These are phyloP conservation scores for Sporothrix dimorphospora DNA, from an alignment of 2,329 filamentous ascomycete genomes.

Conservation along the genomic window DNA sequence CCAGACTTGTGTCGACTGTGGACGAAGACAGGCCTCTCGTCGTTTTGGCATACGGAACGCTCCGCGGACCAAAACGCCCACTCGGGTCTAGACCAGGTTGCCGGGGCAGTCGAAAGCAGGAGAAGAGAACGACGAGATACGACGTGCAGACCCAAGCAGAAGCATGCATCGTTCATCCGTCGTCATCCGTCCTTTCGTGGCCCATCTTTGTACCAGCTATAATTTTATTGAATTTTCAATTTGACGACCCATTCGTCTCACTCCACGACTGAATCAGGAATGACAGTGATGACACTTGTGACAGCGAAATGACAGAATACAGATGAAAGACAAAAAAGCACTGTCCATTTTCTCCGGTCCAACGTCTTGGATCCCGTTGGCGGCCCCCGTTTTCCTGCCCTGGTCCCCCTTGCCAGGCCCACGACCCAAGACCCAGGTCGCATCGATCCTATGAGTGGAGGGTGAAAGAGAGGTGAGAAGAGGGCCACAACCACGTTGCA, in stretches of 20 bases:
- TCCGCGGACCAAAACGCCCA: conserved; percentile 16
- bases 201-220: too few relatives aligned
- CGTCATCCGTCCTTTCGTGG: not conserved
- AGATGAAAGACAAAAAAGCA: not conserved
- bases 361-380: conserved; percentile 21
- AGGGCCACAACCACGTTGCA: conserved; percentile 1
- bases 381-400: not conserved
- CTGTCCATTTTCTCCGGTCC: conserved; percentile 10
- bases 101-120: not conserved
- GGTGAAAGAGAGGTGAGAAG: not conserved
- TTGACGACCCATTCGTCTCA: not conserved
- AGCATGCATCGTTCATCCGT: too few relatives aligned
- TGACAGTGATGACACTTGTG: too few relatives aligned
- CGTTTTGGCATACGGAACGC: not conserved
- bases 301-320: not conserved
- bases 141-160: not conserved
- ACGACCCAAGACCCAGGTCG: conserved; percentile 1
- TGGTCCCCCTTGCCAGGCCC: not conserved
- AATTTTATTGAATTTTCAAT: not conserved
- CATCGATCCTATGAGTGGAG: not conserved
- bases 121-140: not conserved
- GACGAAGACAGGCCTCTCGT: not conserved
- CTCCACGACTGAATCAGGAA: too few relatives aligned
- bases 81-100: conserved; percentile 5
- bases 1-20: not conserved